Percentiles rank a stretch among this genome's conserved stretches.
phyloP scores from a whole-genome alignment of 441 rosid species.

The Syzygium syzygioides region DNA sequence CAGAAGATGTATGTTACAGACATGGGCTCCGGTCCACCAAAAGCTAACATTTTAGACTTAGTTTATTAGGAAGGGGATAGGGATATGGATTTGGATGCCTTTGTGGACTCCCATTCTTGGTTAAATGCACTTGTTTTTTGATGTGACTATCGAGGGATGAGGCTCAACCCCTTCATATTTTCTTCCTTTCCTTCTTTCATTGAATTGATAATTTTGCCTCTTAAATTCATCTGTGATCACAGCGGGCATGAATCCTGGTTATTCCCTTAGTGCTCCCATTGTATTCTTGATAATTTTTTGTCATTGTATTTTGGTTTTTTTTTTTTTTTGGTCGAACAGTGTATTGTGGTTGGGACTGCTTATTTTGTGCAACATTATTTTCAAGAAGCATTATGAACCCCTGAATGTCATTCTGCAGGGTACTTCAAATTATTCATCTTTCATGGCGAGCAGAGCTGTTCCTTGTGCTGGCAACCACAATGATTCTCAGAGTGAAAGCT shows the following conservation, averaged over 20 bases:
- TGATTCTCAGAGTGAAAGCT: slow-evolving; percentile 24
- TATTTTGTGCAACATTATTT: not conserved
- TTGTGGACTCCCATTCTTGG: not conserved
- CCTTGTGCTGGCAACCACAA: slow-evolving; percentile 20
- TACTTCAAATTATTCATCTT: slow-evolving; percentile 26
- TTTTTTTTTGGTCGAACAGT: not conserved
- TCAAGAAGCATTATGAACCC: slow-evolving; percentile 10
- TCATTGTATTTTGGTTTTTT: not conserved
- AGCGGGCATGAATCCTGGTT: not conserved
- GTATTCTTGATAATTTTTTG: not conserved
- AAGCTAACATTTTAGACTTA: not conserved
- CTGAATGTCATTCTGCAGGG: slow-evolving; percentile 34
- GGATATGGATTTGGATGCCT: not conserved
- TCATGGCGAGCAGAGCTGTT: slow-evolving; percentile 23
- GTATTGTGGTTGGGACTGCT: not conserved
- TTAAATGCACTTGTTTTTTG: not conserved
- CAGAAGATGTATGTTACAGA: not conserved
- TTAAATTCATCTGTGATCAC: not conserved
- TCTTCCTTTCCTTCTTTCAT: not conserved
- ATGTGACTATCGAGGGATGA: not conserved
- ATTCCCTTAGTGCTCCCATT: not conserved
- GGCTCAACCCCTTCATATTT: not conserved
- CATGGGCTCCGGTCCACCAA: not conserved
- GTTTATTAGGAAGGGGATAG: not conserved
- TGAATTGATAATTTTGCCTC: not conserved